These are phyloP conservation scores for Leptographium procerum DNA, from an alignment of 2,329 filamentous ascomycete species.

Conservation along the genomic window DNA sequence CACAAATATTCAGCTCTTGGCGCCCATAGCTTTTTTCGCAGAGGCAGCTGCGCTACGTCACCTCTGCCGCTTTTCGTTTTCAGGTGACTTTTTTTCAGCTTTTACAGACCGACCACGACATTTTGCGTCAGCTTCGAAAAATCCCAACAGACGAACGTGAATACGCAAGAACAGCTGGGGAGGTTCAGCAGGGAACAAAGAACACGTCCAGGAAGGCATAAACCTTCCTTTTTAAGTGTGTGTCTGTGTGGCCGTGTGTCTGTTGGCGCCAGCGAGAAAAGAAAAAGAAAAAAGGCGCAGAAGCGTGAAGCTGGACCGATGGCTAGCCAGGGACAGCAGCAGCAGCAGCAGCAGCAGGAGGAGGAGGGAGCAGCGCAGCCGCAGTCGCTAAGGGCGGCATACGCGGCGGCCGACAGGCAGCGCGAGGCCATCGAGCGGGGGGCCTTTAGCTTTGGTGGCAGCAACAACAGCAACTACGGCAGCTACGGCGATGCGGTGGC, in stretches of 20 bases:
- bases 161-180: no score
- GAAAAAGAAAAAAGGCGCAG: neutral
- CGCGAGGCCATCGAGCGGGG: conserved; percentile 43
- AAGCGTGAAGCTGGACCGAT: neutral
- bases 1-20: neutral
- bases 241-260: no score
- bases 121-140: neutral
- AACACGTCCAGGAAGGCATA: no score
- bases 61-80: conserved; percentile 11
- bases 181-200: no score
- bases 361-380: neutral
- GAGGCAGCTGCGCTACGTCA: neutral
- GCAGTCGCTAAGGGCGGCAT: conserved; percentile 31
- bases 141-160: neutral
- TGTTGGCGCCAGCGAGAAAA: neutral
- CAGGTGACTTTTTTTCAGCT: neutral
- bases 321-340: neutral
- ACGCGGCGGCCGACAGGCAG: conserved; percentile 37
- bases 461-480: conserved; percentile 44
- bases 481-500: conserved; percentile 60
- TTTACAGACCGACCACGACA: neutral
- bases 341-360: neutral
- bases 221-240: no score
- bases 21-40: neutral
- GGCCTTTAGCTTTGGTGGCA: conserved; percentile 17